Conservation (phyloP, 108 stramenopile species). For the Nitzschia inconspicua region DNA sequence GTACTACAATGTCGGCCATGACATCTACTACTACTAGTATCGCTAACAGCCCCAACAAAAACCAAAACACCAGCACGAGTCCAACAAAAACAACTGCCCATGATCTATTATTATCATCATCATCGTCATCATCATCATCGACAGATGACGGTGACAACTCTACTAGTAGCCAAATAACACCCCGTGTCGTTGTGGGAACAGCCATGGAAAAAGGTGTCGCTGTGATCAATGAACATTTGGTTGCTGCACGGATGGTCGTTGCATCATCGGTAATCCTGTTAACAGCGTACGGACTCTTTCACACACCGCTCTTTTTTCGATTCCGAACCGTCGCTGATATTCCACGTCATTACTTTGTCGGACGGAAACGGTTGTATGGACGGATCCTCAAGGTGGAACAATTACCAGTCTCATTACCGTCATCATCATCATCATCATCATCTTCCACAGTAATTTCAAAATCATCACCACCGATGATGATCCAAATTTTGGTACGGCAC, state of each 20-base stretch:
- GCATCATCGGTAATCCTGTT: slow-evolving; percentile 52
- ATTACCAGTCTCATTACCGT: slow-evolving; percentile 8
- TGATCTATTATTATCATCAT: too few species aligned
- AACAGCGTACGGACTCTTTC: slow-evolving; percentile 63
- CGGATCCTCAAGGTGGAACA: slow-evolving; percentile 64
- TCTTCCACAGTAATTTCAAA: neutral
- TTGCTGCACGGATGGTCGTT: slow-evolving; percentile 56
- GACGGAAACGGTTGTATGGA: slow-evolving; percentile 58
- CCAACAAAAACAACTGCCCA: too few species aligned
- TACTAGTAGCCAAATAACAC: too few species aligned
- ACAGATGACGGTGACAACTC: too few species aligned
- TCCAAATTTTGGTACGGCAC: slow-evolving; percentile 57
- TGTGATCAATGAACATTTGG: slow-evolving; percentile 64
- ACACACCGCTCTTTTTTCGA: slow-evolving; percentile 83
- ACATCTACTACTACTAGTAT: too few species aligned
- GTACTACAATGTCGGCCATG: too few species aligned
- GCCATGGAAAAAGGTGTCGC: slow-evolving; percentile 42
- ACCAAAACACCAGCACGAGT: too few species aligned
- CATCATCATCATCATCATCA: neutral
- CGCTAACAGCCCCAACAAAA: too few species aligned
- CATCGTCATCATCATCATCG: too few species aligned
- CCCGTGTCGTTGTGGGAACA: slow-evolving; percentile 23
- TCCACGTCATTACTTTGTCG: slow-evolving; percentile 44
- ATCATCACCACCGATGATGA: too few species aligned
- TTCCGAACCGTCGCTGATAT: slow-evolving; percentile 67